A percentile compares a stretch with the other conserved stretches of the same genome.
Conservation (phyloP, 192 early-diverging fungal species). For the Backusella circina region DNA sequence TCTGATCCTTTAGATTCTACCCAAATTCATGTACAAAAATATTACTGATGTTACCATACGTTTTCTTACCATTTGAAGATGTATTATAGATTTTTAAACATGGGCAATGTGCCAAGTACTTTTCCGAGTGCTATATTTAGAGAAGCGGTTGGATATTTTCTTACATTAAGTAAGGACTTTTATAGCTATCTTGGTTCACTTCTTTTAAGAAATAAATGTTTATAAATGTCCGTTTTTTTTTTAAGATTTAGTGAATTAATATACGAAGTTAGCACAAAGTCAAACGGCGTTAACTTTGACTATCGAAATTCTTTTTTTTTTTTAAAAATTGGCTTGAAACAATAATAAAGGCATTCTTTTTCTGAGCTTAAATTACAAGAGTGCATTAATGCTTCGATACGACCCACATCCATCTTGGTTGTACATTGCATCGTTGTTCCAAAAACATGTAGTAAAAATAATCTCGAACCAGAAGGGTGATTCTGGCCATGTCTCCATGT, state of each 20-base stretch:
- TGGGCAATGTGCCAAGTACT: neutral
- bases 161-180: neutral
- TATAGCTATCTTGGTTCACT: too few relatives aligned
- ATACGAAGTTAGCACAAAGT: neutral
- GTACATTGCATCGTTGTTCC: neutral
- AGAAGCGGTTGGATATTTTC: neutral
- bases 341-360: neutral
- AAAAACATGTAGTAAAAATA: conserved; percentile 10
- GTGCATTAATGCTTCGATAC: neutral
- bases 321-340: conserved; percentile 1
- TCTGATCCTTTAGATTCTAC: conserved; percentile 14
- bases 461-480: neutral
- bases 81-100: neutral
- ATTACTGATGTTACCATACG: neutral
- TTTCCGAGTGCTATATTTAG: neutral
- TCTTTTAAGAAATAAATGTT: neutral
- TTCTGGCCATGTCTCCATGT: neutral
- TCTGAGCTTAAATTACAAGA: neutral
- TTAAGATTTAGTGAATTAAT: neutral
- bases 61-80: neutral
- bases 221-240: neutral
- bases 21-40: neutral
- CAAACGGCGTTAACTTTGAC: neutral
- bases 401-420: neutral
- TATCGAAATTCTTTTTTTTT: neutral